Conservation (phyloP, 2,329 filamentous ascomycete species). For the Davidsoniella eucalypti region DNA sequence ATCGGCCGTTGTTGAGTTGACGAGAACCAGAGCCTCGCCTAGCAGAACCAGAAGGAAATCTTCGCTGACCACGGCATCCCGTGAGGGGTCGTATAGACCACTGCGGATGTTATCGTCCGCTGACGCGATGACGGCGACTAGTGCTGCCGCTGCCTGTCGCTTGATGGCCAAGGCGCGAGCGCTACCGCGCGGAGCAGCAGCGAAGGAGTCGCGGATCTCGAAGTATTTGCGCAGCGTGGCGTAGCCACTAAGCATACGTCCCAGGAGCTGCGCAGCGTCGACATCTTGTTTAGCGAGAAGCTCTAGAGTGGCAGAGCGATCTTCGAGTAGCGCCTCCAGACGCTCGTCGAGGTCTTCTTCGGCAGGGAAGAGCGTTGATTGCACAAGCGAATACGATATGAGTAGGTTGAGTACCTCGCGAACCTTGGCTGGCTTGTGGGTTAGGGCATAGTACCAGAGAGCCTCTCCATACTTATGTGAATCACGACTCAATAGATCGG, state of each 20-base stretch:
- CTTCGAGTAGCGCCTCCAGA: conserved; percentile 51
- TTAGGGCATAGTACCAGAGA: conserved; percentile 78
- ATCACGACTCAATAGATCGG: conserved; percentile 55
- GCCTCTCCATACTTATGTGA: conserved; percentile 71
- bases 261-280: conserved; percentile 68
- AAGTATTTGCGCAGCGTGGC: conserved; percentile 84
- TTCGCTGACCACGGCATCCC: conserved; percentile 71
- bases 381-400: conserved; percentile 71
- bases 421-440: conserved; percentile 62
- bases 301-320: conserved; percentile 55
- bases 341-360: conserved; percentile 55
- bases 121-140: conserved; percentile 71
- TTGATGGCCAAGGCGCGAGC: conserved; percentile 44
- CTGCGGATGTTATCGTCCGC: conserved; percentile 83
- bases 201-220: conserved; percentile 55
- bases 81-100: conserved; percentile 66
- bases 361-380: conserved; percentile 66
- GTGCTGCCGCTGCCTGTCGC: conserved; percentile 51
- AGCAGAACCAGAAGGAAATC: conserved; percentile 73
- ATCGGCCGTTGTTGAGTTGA: conserved; percentile 27
- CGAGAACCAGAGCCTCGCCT: conserved; percentile 66
- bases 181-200: conserved; percentile 19
- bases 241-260: conserved; percentile 78
- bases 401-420: conserved; percentile 74
- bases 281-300: conserved; percentile 57